phyloP scores from a whole-genome alignment of 108 stramenopile species.

The Cyclostephanos tholiformis region DNA sequence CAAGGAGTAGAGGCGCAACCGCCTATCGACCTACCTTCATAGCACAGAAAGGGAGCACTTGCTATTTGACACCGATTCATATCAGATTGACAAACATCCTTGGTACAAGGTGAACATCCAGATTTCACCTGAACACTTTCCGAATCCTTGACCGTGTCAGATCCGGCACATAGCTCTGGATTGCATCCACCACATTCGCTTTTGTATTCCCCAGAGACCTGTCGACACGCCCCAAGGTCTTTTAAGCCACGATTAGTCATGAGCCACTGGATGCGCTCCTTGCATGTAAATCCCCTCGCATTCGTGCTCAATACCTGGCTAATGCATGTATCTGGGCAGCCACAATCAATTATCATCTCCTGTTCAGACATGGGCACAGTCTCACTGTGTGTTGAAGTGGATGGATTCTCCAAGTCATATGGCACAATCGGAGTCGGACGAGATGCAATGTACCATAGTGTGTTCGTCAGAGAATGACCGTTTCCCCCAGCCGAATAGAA shows the following conservation, averaged over 20 bases:
- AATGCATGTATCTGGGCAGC: slow-evolving; percentile 67
- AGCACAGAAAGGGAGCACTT: slow-evolving; percentile 67
- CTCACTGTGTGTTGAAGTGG: slow-evolving; percentile 30
- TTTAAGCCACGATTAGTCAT: slow-evolving; percentile 51
- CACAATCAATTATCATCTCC: slow-evolving; percentile 46
- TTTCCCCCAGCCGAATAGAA: slow-evolving; percentile 71
- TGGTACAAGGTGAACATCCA: slow-evolving; percentile 54
- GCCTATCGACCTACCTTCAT: slow-evolving; percentile 54
- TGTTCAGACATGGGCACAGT: slow-evolving; percentile 19
- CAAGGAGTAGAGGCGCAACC: slow-evolving; percentile 66
- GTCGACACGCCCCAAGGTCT: slow-evolving; percentile 64
- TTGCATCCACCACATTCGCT: slow-evolving; percentile 61
- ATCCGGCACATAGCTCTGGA: slow-evolving; percentile 41
- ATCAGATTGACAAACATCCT: slow-evolving; percentile 56
- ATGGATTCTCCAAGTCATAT: slow-evolving; percentile 38
- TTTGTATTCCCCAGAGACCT: slow-evolving; percentile 61
- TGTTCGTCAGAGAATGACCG: slow-evolving; percentile 77
- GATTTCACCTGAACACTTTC: background rate
- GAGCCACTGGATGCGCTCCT: slow-evolving; percentile 68
- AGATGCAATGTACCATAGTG: slow-evolving; percentile 78
- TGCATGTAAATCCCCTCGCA: slow-evolving; percentile 63
- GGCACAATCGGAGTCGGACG: slow-evolving; percentile 55
- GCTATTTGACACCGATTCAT: slow-evolving; percentile 66
- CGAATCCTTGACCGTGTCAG: background rate
- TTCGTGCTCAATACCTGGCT: slow-evolving; percentile 50